Evolutionary conservation across 129 eudicot species (phyloP), one percentile per base, ranked within the genome.

Genomic region (Flaveria bidentis): DNA sequence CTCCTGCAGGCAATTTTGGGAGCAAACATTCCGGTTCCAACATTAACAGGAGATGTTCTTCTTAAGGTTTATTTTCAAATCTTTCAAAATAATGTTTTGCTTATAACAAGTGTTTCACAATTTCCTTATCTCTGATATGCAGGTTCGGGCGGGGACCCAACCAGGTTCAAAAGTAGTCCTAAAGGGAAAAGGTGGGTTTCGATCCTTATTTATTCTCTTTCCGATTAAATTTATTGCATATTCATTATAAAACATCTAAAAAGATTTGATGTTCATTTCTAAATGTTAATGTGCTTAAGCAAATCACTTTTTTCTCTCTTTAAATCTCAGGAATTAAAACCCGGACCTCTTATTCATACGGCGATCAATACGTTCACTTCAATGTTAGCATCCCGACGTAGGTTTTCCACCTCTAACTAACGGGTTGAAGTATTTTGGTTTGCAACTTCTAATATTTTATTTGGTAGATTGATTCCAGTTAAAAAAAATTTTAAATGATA

Each of bases 111-210:
- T 0, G 45, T 18, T 41, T 9, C 22, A 47, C 11, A 55, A 33
- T 10, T 47, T 51, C 5, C 30, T 28, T 12, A 52, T 61, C 41
- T 9, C 49, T 74, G 26, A 46, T 49, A 36, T 74, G 74, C 67
- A 92, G 97, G 96, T 92, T 67, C 94, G 89, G 64, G 85, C 98
- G 15, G 98, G 98, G 58, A 88, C 98, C 61, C 96, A 92, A 83
- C 94, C 98, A 71, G 98, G 96, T 50, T 93, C 90, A 78, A 81
- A 88, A 85, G 96, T 90, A 67, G 87, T 87, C n/a, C 67, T 92
- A 63, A 90, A 82, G 76, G 89, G 83, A 76, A 92, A 92, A 88
- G 98, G 98, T 92, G 53, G 46, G 20, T 57, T 44, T 10, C 6
- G 58, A 5, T 13, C 3, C 6, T 25, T 25, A 10, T 14, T 50